These are phyloP conservation scores for Skeletonema grethae DNA, from an alignment of 108 stramenopile species.

Conservation along the genomic window DNA sequence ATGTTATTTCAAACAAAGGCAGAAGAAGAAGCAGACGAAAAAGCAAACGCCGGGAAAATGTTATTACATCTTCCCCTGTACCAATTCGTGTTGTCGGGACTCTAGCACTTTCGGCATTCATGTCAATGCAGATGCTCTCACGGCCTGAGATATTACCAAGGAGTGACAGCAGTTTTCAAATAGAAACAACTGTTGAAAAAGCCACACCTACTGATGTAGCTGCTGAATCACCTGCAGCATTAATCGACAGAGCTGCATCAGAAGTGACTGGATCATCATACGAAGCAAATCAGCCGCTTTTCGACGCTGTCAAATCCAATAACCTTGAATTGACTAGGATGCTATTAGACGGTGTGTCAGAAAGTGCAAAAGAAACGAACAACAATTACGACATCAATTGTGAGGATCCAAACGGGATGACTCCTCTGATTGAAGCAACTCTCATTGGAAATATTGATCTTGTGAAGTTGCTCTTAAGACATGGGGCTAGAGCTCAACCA, in stretches of 20 bases:
- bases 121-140: slow-evolving; percentile 6
- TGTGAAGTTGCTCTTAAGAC: slow-evolving; percentile 26
- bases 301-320: slow-evolving; percentile 40
- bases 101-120: slow-evolving; percentile 4
- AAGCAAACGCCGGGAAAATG: not conserved
- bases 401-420: slow-evolving; percentile 38
- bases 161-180: slow-evolving; percentile 2
- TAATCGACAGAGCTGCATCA: not conserved
- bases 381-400: slow-evolving; percentile 36
- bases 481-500: slow-evolving; percentile 43
- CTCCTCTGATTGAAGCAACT: slow-evolving; percentile 46
- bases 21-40: not conserved
- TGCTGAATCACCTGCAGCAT: not conserved
- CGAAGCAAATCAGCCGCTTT: slow-evolving; percentile 22
- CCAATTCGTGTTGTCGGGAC: not conserved
- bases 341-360: slow-evolving; percentile 10
- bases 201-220: not conserved
- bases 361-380: not conserved
- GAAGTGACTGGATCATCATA: slow-evolving; percentile 13
- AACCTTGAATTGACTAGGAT: slow-evolving; percentile 18
- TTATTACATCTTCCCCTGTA: not conserved
- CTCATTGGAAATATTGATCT: slow-evolving; percentile 38
- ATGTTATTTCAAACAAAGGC: not conserved
- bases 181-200: slow-evolving; percentile 29
- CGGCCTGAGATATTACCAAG: slow-evolving; percentile 5